A percentile compares a stretch with the other conserved stretches of the same genome.
Evolutionary conservation across 768 basidiomycete genomes (phyloP).

Genomic region (Tulasnella calospora): DNA sequence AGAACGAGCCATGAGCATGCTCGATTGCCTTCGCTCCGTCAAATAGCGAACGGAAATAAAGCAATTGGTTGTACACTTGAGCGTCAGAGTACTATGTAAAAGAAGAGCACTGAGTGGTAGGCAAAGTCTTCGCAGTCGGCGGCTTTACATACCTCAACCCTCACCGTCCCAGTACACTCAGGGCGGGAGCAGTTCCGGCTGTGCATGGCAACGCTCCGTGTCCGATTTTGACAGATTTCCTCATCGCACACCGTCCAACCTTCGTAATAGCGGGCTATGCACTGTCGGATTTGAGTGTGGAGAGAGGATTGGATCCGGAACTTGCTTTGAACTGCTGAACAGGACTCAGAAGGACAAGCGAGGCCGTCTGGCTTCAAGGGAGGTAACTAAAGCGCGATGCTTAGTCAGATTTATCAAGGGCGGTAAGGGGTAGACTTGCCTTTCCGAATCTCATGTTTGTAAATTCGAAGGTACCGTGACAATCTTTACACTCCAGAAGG

Average conservation of each 20-base stretch:
- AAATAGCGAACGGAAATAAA: conserved; percentile 78
- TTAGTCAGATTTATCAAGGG: conserved; percentile 5
- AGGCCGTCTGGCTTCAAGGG: conserved; percentile 62
- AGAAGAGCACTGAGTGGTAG: conserved; percentile 9
- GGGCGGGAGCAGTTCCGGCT: conserved; percentile 71
- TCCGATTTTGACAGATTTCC: conserved; percentile 70
- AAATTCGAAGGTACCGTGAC: conserved; percentile 57
- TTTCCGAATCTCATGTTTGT: conserved; percentile 55
- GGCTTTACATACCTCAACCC: conserved; percentile 59
- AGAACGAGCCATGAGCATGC: background rate
- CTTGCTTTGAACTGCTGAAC: background rate
- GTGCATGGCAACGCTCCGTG: conserved; percentile 93
- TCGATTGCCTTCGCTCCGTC: conserved; percentile 38
- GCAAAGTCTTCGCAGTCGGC: background rate
- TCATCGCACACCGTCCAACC: conserved; percentile 88
- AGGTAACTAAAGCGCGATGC: conserved; percentile 48
- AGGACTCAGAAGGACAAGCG: conserved; percentile 47
- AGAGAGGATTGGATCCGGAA: conserved; percentile 66
- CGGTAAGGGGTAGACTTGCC: conserved; percentile 38
- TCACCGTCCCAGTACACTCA: conserved; percentile 64
- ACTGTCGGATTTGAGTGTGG: conserved; percentile 74
- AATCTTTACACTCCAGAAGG: conserved; percentile 68
- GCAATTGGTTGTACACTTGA: conserved; percentile 82
- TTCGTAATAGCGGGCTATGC: conserved; percentile 79
- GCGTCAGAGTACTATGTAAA: conserved; percentile 68